Evolutionary conservation across 208 protist species (phyloP).

Genomic region (Herpetomonas tarakana): DNA sequence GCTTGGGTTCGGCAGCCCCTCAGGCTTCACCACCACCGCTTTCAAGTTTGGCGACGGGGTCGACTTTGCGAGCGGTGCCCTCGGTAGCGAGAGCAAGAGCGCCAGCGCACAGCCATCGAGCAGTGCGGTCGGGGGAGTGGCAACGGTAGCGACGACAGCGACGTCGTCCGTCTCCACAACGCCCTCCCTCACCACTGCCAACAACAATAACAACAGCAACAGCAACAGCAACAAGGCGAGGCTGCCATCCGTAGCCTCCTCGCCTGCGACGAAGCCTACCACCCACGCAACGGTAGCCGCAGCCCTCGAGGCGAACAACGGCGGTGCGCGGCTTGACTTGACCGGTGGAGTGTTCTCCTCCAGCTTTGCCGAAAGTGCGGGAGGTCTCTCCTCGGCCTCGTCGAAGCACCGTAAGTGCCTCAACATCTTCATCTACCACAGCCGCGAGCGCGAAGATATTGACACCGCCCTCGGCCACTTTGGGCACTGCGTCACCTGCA

Average conservation of each 20-base stretch:
- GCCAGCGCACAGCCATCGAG: background rate
- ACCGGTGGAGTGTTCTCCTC: no score
- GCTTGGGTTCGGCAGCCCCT: background rate
- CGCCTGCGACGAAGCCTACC: no score
- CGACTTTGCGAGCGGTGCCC: background rate
- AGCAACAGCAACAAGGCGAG: background rate
- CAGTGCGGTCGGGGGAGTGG: no score
- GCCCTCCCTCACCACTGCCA: background rate
- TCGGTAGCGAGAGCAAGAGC: background rate
- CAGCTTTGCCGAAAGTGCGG: no score
- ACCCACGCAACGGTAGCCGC: no score
- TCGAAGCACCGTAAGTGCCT: no score
- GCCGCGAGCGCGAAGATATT: conserved; percentile 28
- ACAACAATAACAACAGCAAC: conserved; percentile 1
- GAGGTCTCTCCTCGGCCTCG: no score
- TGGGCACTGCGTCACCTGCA: conserved; percentile 60
- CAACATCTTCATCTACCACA: conserved; percentile 58
- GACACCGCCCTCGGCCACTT: conserved; percentile 35
- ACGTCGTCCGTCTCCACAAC: background rate
- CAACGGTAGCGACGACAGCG: background rate
- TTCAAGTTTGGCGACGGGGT: background rate
- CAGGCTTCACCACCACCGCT: background rate
- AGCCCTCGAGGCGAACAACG: no score
- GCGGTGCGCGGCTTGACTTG: no score
- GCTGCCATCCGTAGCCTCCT: no score